phyloP scores from a whole-genome alignment of 2,329 filamentous ascomycete species.

The Thelonectria olida region DNA sequence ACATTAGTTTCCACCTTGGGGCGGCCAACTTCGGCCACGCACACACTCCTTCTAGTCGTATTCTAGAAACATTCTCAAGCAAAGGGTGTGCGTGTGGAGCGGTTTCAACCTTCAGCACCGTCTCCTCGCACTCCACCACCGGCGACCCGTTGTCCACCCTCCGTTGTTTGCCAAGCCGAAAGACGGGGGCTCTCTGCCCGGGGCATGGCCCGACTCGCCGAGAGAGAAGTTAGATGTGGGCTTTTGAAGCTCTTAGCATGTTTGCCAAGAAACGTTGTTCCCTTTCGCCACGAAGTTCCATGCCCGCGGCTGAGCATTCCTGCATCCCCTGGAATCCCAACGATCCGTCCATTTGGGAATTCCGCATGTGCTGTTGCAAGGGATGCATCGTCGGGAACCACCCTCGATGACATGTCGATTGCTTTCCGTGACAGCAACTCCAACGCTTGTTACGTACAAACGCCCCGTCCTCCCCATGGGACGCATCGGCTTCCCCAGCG shows the following conservation, averaged over 20 bases:
- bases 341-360: neutral
- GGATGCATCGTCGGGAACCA: neutral
- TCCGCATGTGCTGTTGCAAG: neutral
- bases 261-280: constrained; percentile 5
- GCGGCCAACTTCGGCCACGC: constrained; percentile 11
- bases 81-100: constrained; percentile 3
- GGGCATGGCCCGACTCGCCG: constrained; percentile 25
- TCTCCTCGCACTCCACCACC: constrained; percentile 14
- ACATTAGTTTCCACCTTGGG: neutral
- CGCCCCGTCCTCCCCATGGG: constrained; percentile 34
- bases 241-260: neutral
- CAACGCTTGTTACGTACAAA: constrained; percentile 36
- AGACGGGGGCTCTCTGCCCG: neutral
- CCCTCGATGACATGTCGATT: constrained; percentile 9
- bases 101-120: constrained; percentile 2
- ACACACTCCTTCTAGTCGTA: constrained; percentile 29
- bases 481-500: constrained; percentile 28
- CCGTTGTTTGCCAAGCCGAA: constrained; percentile 5
- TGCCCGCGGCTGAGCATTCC: neutral
- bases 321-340: neutral
- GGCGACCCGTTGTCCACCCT: neutral
- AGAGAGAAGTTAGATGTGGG: neutral
- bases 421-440: neutral
- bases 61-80: constrained; percentile 33
- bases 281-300: neutral